phyloP scores from a whole-genome alignment of 2,329 filamentous ascomycete genomes.

The Atkinsonella texensis region DNA sequence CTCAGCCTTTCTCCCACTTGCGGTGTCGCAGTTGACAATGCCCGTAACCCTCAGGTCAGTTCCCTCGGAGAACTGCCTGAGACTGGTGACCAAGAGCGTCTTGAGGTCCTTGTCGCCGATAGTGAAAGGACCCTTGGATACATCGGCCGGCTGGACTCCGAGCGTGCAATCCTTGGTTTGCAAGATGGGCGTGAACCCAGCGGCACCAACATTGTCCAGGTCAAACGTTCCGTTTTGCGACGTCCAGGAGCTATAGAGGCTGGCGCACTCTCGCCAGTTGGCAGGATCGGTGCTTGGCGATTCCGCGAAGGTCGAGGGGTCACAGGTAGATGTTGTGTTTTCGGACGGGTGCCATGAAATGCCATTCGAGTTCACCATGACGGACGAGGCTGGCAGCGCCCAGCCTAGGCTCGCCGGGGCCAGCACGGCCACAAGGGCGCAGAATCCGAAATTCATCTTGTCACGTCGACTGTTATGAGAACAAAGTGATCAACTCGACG shows the following conservation, averaged over 20 bases:
- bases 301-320: conserved; percentile 13
- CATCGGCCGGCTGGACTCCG: conserved; percentile 13
- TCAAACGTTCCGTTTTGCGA: conserved; percentile 19
- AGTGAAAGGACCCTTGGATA: conserved; percentile 10
- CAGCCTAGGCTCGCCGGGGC: neutral
- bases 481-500: neutral
- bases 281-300: conserved; percentile 13
- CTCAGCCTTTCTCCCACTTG: conserved; percentile 8
- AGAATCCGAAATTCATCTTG: neutral
- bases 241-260: conserved; percentile 19
- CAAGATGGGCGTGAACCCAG: conserved; percentile 13
- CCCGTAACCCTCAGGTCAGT: conserved; percentile 12
- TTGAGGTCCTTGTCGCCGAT: conserved; percentile 15
- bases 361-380: conserved; percentile 9
- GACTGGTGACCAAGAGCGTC: conserved; percentile 11
- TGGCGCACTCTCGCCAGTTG: conserved; percentile 19
- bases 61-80: conserved; percentile 11
- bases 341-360: conserved; percentile 15
- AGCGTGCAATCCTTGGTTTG: conserved; percentile 15
- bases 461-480: neutral
- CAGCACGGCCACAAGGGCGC: neutral
- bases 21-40: conserved; percentile 11
- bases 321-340: conserved; percentile 15
- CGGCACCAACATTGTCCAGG: conserved; percentile 10
- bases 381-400: neutral